A percentile compares a stretch with the other conserved stretches of the same genome.
Conservation (phyloP, 495 filamentous ascomycete genomes). For the Aspergillus avenaceus region DNA sequence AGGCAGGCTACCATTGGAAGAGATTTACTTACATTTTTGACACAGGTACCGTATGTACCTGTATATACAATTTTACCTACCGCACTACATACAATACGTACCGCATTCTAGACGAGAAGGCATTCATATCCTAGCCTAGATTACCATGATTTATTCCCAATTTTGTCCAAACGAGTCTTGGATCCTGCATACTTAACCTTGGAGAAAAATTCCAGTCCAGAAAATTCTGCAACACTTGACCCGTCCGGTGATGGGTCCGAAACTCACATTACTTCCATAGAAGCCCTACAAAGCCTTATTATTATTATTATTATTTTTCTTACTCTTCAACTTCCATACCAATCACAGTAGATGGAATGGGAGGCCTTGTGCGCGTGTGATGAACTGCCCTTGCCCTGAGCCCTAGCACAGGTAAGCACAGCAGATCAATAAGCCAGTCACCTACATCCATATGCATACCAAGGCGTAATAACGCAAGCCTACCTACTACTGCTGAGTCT, state of each 20-base stretch:
- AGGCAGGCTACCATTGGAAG: too few relatives aligned
- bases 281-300: not conserved
- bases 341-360: not conserved
- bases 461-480: not conserved
- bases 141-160: not conserved
- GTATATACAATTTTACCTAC: not conserved
- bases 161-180: not conserved
- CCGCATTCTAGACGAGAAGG: not conserved
- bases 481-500: too few relatives aligned
- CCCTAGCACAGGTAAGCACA: too few relatives aligned
- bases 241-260: constrained; percentile 6
- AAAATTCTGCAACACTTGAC: not conserved
- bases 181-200: constrained; percentile 7
- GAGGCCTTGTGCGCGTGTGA: constrained; percentile 11
- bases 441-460: not conserved
- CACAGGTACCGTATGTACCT: not conserved
- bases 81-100: not conserved
- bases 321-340: not conserved
- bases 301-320: not conserved
- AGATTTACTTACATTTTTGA: too few relatives aligned
- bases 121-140: not conserved
- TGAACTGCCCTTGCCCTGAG: constrained; percentile 22
- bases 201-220: not conserved
- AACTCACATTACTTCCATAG: not conserved
- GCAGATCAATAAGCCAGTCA: not conserved